These are phyloP conservation scores for Rhizomucor miehei DNA, from an alignment of 371 early-diverging fungal genomes.

Conservation along the genomic window DNA sequence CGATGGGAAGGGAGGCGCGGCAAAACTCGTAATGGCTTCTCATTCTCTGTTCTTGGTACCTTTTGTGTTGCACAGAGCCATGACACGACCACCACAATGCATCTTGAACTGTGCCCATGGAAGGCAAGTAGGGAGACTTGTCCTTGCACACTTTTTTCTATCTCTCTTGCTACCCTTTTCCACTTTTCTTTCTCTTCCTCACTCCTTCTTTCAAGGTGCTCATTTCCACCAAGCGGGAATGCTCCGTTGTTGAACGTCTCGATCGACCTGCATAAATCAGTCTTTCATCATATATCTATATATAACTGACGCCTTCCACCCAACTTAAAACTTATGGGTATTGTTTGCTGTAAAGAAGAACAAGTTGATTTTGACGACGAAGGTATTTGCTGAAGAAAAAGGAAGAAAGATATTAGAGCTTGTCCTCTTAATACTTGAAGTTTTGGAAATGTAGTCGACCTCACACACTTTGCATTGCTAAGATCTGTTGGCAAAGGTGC, in stretches of 20 bases:
- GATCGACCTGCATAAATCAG: neutral
- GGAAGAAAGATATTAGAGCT: neutral
- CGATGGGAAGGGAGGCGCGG: no score
- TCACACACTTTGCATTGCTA: constrained; percentile 59
- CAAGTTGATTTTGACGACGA: constrained; percentile 30
- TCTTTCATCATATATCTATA: no score
- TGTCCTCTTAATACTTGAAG: neutral
- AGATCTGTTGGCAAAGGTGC: constrained; percentile 71
- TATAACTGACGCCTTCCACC: no score
- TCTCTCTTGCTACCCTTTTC: neutral
- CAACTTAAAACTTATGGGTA: constrained; percentile 20
- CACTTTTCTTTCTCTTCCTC: neutral
- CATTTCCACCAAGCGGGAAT: neutral
- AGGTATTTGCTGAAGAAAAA: constrained; percentile 15
- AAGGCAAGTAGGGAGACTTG: neutral
- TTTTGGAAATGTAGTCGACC: constrained; percentile 36
- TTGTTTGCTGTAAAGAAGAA: constrained; percentile 34
- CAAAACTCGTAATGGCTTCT: no score
- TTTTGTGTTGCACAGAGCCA: no score
- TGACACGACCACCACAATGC: no score
- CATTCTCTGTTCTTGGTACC: no score
- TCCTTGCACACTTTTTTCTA: neutral
- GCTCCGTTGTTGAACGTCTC: neutral
- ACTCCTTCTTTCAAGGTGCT: neutral
- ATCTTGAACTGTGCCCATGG: neutral